Evolutionary conservation across 1,139 yeast species (phyloP), one percentile per base, ranked within the genome.

Genomic region (Blastobotrys raffinosifermentans): DNA sequence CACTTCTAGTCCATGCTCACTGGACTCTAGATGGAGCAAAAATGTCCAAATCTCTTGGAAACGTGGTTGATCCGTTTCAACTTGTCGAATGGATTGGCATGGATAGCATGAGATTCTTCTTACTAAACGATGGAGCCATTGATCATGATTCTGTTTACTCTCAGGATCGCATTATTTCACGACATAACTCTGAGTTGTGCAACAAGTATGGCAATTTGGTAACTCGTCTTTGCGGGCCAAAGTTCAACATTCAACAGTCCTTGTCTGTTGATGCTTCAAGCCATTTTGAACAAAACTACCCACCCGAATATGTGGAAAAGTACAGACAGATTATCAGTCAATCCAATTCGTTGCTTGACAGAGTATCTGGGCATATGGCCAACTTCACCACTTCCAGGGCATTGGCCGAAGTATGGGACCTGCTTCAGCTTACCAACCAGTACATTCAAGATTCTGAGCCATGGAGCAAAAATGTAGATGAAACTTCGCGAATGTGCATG

Each of bases 1-100:
- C 79, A 46, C 74, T 91, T 3, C 71, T 87, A 9, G 95, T 91
- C 1, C 99, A 91, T 61, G 80, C 94, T 3, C 98, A 91, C 58
- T 91, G 98, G 98, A 68, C 89, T 13, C 73, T 84, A 60, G 82
- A 79, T 31, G 97, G 97, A 0, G 67, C 77, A 37, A 91, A 91
- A 56, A 91, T 91, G 98, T 83, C 95, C 41, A 91, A 91, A 53
- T 81, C 94, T 40, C 63, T 80, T 41, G 96, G 97, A 0, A 91
- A 91, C 57, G 97, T 91, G n/a, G 94, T 91, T 7, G 96, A 93
- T 53, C 98, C 99, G 0, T 55, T 81, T 16, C 72, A 66, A 13
- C 69, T 81, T 18, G 66, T 75, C 15, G 67, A 73, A 1, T 58
- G 67, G 39, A 56, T 54, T 31, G 95, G 89, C 0, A 63, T 72